Evolutionary conservation across 441 rosid species (phyloP), one percentile per base, ranked within the genome.

Genomic region (Eugenia klotzschiana): DNA sequence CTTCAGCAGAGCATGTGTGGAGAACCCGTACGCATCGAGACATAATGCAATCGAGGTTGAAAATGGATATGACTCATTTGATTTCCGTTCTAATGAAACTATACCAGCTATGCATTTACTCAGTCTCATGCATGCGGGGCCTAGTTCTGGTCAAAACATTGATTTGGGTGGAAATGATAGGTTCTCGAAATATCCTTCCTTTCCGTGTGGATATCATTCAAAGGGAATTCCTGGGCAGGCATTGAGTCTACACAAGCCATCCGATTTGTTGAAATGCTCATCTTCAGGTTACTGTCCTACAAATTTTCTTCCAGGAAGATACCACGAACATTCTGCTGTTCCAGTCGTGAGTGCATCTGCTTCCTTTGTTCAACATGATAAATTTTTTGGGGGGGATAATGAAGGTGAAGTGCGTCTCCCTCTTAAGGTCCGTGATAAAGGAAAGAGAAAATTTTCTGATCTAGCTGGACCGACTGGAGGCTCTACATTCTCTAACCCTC

Each of bases 101-200:
- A 79, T 79, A 29, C 81, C 81, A 18, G 81, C 81, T 16, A 79
- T 79, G 81, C 81, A 79, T 79, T 51, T 79, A 25, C 81, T 79
- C 81, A 79, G 81, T 53, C 81, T 79, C 41, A 94, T 94, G 98
- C 95, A 96, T 93, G 96, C 96, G 77, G 90, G 93, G 83, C 56
- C 89, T 23, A 86, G 82, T 26, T 89, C 97, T 72, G 89, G 90
- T 84, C 85, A 87, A 52, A 92, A 92, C 11, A 50, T 89, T 74
- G 88, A 88, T 87, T 86, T 88, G 83, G 91, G 89, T 46, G 90
- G 80, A 79, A 88, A 87, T 83, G 86, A 90, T 23, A 89, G 91
- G 54, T 89, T 92, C 81, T 86, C 87, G 23, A 92, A 90, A 81
- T 89, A 91, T 84, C 89, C 92, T 81, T 60, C 91, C 54, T 86